Percentiles rank a stretch among this genome's conserved stretches.
These are phyloP conservation scores for Mycena latifolia DNA, from an alignment of 768 basidiomycete genomes.

Conservation along the genomic window DNA sequence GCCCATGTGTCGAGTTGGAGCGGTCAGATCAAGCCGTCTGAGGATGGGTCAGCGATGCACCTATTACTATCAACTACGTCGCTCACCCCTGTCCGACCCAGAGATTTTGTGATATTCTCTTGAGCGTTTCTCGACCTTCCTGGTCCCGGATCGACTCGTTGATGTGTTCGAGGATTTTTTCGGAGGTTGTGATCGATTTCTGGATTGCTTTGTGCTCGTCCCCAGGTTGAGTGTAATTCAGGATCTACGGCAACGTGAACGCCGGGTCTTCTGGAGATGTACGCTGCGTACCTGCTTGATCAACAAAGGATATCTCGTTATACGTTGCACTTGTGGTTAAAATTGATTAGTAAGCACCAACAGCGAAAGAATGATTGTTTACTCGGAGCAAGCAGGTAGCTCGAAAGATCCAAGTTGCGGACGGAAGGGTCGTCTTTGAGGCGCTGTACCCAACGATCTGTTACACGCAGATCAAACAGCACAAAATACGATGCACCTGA, in stretches of 20 bases:
- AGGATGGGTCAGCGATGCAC: slow-evolving; percentile 6
- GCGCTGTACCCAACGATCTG: slow-evolving; percentile 56
- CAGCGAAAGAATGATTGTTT: slow-evolving; percentile 41
- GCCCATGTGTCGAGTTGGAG: slow-evolving; percentile 88
- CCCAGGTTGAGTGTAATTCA: slow-evolving; percentile 81
- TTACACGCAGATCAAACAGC: neutral
- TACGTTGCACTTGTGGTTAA: slow-evolving; percentile 87
- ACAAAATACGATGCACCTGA: slow-evolving; percentile 58
- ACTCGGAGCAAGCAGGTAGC: slow-evolving; percentile 95
- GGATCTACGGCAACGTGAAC: slow-evolving; percentile 60
- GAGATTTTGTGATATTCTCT: slow-evolving; percentile 79
- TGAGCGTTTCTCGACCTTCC: slow-evolving; percentile 84
- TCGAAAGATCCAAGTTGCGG: slow-evolving; percentile 89
- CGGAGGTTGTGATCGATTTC: slow-evolving; percentile 70
- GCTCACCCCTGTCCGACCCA: slow-evolving; percentile 90
- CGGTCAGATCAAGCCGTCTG: slow-evolving; percentile 88
- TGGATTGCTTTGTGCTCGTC: slow-evolving; percentile 71
- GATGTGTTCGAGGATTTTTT: slow-evolving; percentile 81
- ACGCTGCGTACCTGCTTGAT: slow-evolving; percentile 72
- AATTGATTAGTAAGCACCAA: slow-evolving; percentile 1
- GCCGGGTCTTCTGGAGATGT: neutral
- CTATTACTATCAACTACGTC: neutral
- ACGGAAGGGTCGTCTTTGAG: slow-evolving; percentile 83
- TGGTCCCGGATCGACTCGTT: slow-evolving; percentile 92
- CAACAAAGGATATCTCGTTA: slow-evolving; percentile 93